Base-by-base conservation (phyloP, 768 basidiomycete genomes). In the Auriscalpium vulgare region DNA sequence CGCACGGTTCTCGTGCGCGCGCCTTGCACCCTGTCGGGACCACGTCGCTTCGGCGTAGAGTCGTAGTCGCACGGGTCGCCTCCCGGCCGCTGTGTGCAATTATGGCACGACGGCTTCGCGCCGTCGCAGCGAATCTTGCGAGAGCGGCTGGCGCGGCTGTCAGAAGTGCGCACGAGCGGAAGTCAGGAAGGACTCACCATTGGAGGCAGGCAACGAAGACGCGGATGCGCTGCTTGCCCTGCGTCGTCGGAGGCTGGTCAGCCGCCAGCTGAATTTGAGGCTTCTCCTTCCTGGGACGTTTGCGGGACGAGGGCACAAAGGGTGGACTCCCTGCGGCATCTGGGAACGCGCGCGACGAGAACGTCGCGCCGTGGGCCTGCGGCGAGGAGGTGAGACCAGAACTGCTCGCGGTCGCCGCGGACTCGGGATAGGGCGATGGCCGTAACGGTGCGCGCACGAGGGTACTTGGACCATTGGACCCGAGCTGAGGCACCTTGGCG, bases 121-220 rank as follows among this genome's bases (percentile, higher is more conserved):
- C 89, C 89, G 66, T 91, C 88, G 67, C 89, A 91, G 5, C 88
- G 83, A 59, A 87, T 88, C 65, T 91, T 91, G 23, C 88, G 79
- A 14, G 76, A 79, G 23, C 89, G 88, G 65, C 88, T 91, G 60
- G 29, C 29, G 4, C 1, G 29, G 29, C 29, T 29, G 29, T 29
- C 29, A 29, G 29, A 4, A 29, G 29, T 7, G 29, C 29, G 29
- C 29, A 29, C 29, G 29, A 29, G 29, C 29, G 29, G 59, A 9
- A 11, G 36, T 40, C 21, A 37, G 53, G 57, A 43, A 21, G 19
- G 38, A 68, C 76, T 35, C 60, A 87, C 88, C 88, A 90, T 69
- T 88, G 87, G 16, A 85, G 29, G 67, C 88, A 91, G 21, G 88
- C 89, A 40, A 90, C 84, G 60, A 82, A 91, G 21, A 90, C 88